phyloP scores from a whole-genome alignment of 768 basidiomycete species.

The Strobilomyces dryophilus region DNA sequence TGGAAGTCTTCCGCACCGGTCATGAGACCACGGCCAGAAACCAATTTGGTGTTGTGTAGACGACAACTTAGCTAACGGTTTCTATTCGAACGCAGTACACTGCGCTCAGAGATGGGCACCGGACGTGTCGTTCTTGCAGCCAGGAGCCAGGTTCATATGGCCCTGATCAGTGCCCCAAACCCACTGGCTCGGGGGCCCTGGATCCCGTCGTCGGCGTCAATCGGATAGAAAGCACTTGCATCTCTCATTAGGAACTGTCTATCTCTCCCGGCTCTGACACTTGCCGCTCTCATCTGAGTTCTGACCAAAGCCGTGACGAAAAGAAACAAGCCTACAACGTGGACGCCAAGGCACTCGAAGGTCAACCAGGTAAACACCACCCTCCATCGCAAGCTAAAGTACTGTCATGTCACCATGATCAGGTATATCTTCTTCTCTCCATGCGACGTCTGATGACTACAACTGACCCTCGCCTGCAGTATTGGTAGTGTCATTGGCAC shows the following conservation, averaged over 20 bases:
- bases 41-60: too few relatives aligned
- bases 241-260: background rate
- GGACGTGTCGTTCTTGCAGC: too few relatives aligned
- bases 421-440: constrained; percentile 11
- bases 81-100: too few relatives aligned
- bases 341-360: constrained; percentile 11
- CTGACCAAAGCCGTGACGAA: background rate
- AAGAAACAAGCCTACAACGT: background rate
- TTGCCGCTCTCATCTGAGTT: background rate
- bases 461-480: constrained; percentile 8
- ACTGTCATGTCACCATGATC: constrained; percentile 36
- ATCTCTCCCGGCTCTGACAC: background rate
- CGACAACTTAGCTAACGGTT: too few relatives aligned
- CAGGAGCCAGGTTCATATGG: too few relatives aligned
- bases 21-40: too few relatives aligned
- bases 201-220: background rate
- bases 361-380: constrained; percentile 4
- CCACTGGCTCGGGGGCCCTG: too few relatives aligned
- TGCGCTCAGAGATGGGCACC: too few relatives aligned
- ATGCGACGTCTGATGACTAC: too few relatives aligned
- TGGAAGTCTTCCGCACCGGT: too few relatives aligned
- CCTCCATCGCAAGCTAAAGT: constrained; percentile 30
- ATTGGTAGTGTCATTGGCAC: constrained; percentile 42
- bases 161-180: too few relatives aligned
- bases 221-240: background rate